Evolutionary conservation across 495 filamentous ascomycete species (phyloP).

Genomic region (Friedmanniomyces simplex): DNA sequence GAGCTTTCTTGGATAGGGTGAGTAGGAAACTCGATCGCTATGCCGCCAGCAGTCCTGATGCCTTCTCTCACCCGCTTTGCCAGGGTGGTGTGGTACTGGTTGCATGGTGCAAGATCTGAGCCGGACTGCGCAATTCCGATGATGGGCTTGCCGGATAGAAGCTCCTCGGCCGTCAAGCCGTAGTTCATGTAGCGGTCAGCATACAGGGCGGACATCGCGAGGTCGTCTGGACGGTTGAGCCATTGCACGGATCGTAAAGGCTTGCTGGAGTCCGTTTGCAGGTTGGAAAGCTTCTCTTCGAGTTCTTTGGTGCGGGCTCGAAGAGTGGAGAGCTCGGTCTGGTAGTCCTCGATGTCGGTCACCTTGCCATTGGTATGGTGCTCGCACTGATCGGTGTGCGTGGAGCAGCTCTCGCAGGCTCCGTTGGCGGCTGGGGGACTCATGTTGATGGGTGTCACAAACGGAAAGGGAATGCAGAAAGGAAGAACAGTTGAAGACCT

Average conservation of each 20-base stretch:
- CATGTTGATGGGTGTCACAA: not conserved
- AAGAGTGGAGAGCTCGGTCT: conserved; percentile 33
- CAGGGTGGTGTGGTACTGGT: conserved; percentile 43
- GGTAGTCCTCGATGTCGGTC: conserved; percentile 34
- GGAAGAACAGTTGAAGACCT: too few relatives aligned
- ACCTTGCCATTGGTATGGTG: conserved; percentile 3
- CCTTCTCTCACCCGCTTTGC: conserved; percentile 45
- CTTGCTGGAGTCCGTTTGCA: conserved; percentile 19
- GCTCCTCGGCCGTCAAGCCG: conserved; percentile 43
- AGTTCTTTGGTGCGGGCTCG: conserved; percentile 31
- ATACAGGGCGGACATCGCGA: conserved; percentile 44
- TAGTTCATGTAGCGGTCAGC: conserved; percentile 49
- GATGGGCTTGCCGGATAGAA: conserved; percentile 46
- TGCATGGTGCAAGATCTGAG: conserved; percentile 45
- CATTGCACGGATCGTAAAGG: conserved; percentile 39
- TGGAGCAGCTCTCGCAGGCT: conserved; percentile 1
- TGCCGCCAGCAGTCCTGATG: conserved; percentile 43
- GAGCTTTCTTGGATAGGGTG: conserved; percentile 47
- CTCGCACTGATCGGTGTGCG: conserved; percentile 11
- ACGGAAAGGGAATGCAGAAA: too few relatives aligned
- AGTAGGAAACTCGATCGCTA: conserved; percentile 47
- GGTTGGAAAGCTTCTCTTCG: conserved; percentile 24
- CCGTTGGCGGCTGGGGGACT: not conserved
- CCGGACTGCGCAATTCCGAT: conserved; percentile 49
- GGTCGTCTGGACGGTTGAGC: conserved; percentile 39